Conservation (phyloP, 176 grass and related monocot species). For the Triticum monococcum region DNA sequence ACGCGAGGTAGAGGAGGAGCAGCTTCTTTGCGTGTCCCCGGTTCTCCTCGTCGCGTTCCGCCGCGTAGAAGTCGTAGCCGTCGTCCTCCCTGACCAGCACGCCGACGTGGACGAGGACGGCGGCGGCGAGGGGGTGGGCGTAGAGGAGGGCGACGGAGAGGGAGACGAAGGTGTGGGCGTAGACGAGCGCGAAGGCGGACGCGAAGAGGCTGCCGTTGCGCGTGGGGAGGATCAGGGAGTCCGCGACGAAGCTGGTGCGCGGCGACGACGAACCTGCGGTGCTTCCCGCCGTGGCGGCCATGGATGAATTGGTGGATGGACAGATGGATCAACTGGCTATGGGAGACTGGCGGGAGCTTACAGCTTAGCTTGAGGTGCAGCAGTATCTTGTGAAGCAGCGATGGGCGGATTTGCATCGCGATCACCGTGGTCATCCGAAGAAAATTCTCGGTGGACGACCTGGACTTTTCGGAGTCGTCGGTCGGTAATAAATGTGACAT, state of each 20-base stretch:
- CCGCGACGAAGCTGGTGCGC: constrained; percentile 6
- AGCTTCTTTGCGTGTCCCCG: neutral
- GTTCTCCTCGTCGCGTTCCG: no score
- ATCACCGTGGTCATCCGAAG: no score
- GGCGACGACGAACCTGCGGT: neutral
- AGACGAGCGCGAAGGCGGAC: neutral
- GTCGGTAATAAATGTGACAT: no score
- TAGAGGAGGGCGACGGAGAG: neutral
- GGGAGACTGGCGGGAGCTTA: neutral
- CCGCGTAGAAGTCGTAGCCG: no score
- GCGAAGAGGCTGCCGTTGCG: neutral
- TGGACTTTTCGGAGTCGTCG: no score
- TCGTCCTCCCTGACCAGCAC: neutral
- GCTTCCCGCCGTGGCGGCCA: neutral
- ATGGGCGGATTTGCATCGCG: neutral
- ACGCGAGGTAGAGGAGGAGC: constrained; percentile 12
- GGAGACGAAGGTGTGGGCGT: constrained; percentile 20
- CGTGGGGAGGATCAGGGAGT: constrained; percentile 32
- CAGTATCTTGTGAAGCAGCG: neutral
- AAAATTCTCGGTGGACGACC: no score
- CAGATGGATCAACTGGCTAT: neutral
- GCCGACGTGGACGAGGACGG: neutral
- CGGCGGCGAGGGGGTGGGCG: neutral
- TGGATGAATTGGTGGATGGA: neutral
- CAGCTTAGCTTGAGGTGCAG: neutral